Conservation (phyloP, 805 yeast species). For the Yarrowia porcina region DNA sequence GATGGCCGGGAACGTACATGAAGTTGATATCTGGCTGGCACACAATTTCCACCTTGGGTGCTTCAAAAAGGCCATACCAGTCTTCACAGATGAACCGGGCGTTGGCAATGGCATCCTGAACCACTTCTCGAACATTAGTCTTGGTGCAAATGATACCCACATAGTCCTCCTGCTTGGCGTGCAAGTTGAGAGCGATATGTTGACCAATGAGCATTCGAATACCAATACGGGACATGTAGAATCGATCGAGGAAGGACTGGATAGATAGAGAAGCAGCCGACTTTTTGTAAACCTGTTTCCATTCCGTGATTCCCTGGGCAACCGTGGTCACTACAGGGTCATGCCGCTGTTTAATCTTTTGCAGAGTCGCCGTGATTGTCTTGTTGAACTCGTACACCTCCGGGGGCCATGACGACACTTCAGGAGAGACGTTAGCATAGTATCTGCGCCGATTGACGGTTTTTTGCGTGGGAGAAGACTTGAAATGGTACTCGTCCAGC, state of each 20-base stretch:
- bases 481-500: constrained; percentile 26
- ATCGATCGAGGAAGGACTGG: constrained; percentile 78
- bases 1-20: constrained; percentile 91
- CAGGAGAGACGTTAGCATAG: constrained; percentile 50
- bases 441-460: constrained; percentile 41
- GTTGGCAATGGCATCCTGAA: constrained; percentile 83
- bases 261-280: constrained; percentile 63
- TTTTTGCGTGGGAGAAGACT: constrained; percentile 20
- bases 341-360: constrained; percentile 74
- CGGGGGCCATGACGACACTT: constrained; percentile 61
- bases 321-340: constrained; percentile 92
- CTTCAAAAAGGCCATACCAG: constrained; percentile 80
- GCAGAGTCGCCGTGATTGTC: constrained; percentile 60
- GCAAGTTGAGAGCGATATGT: constrained; percentile 77
- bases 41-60: constrained; percentile 76
- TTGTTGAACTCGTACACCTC: constrained; percentile 72
- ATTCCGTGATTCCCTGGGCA: constrained; percentile 88
- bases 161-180: constrained; percentile 56
- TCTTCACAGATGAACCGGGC: constrained; percentile 90
- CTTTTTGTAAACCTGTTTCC: constrained; percentile 59
- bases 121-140: constrained; percentile 78
- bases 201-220: constrained; percentile 94
- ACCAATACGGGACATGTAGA: constrained; percentile 87
- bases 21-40: constrained; percentile 74
- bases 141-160: constrained; percentile 87